A percentile compares a stretch with the other conserved stretches of the same genome.
These are phyloP conservation scores for Rutstroemia sp. DNA, from an alignment of 2,329 filamentous ascomycete species.

Conservation along the genomic window DNA sequence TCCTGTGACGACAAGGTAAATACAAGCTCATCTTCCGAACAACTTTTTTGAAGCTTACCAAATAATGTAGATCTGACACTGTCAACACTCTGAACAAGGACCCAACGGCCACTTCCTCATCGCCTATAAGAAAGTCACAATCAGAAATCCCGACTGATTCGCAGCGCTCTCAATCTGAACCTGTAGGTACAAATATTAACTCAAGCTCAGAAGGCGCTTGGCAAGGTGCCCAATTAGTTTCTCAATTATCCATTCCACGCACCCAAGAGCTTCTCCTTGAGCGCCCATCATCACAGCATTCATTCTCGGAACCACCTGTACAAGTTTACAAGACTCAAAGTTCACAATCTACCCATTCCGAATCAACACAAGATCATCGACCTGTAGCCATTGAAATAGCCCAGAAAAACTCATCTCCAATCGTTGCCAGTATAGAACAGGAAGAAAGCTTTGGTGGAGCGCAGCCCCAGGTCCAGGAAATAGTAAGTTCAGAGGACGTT, in stretches of 20 bases:
- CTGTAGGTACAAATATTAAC: neutral
- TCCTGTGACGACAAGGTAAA: neutral
- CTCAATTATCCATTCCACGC: slow-evolving; percentile 1
- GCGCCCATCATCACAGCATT: neutral
- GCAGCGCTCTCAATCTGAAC: slow-evolving; percentile 4
- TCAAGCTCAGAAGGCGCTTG: slow-evolving; percentile 11
- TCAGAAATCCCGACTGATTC: neutral
- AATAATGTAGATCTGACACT: neutral
- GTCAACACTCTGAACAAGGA: neutral
- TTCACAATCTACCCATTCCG: neutral
- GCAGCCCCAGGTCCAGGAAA: neutral
- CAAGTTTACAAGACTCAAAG: neutral
- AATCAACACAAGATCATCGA: neutral
- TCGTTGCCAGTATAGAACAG: slow-evolving; percentile 1
- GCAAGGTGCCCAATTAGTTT: slow-evolving; percentile 12
- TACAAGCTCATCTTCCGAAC: neutral
- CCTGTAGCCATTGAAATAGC: neutral
- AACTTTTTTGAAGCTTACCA: neutral
- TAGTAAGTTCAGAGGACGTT: neutral
- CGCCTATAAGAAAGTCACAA: neutral
- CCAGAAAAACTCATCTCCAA: neutral
- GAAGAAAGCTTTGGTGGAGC: neutral
- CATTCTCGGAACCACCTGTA: slow-evolving; percentile 1
- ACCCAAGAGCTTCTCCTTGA: neutral
- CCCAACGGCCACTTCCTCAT: slow-evolving; percentile 1